Conservation (phyloP, 2,329 filamentous ascomycete genomes). For the Diplodia sapinea region DNA sequence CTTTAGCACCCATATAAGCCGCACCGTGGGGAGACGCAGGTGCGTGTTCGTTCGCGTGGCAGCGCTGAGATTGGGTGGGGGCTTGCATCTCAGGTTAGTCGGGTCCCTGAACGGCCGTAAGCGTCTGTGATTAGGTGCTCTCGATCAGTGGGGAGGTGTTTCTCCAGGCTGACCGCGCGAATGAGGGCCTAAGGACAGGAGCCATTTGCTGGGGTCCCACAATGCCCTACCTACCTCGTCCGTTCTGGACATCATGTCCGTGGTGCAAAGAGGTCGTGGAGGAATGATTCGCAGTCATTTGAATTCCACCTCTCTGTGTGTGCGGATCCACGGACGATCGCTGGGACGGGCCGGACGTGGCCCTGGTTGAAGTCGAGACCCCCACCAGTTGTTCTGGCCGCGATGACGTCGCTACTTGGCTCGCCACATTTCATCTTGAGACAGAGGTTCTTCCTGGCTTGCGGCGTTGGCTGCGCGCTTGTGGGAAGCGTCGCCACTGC, state of each 20-base stretch:
- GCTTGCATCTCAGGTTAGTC: neutral
- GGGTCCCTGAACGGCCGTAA: neutral
- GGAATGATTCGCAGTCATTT: neutral
- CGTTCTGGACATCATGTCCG: too few species aligned
- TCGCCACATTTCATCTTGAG: neutral
- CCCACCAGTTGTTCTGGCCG: neutral
- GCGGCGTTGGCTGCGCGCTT: neutral
- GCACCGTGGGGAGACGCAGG: too few species aligned
- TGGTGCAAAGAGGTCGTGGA: neutral
- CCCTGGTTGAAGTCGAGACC: slow-evolving; percentile 6
- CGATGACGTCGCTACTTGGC: slow-evolving; percentile 9
- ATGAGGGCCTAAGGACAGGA: too few species aligned
- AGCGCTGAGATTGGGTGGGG: neutral
- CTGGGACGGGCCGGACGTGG: slow-evolving; percentile 22
- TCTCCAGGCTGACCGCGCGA: neutral
- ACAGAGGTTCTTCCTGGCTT: neutral
- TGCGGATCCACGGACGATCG: slow-evolving; percentile 25
- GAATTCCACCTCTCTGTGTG: neutral
- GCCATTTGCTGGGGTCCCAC: too few species aligned
- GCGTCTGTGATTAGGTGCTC: neutral
- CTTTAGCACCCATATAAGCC: neutral
- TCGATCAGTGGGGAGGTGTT: neutral
- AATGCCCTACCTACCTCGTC: too few species aligned
- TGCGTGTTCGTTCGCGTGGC: neutral
- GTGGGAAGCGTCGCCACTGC: neutral